phyloP scores from a whole-genome alignment of 495 filamentous ascomycete species.

The Trichoderma reesei region DNA sequence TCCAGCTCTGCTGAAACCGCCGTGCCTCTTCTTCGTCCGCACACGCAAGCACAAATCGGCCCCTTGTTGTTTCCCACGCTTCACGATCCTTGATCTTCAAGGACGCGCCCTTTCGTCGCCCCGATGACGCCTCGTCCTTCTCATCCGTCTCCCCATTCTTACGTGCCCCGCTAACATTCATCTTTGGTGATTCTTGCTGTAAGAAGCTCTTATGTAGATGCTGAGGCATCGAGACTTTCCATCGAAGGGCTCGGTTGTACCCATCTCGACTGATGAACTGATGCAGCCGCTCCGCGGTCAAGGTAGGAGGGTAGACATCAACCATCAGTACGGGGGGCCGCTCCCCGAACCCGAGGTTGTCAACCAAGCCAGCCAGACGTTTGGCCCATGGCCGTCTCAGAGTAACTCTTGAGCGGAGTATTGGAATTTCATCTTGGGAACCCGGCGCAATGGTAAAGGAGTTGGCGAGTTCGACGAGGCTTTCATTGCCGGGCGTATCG shows the following conservation, averaged over 20 bases:
- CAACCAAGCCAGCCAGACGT: slow-evolving; percentile 28
- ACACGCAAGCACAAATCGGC: slow-evolving; percentile 3
- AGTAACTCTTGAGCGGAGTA: slow-evolving; percentile 14
- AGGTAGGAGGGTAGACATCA: not conserved
- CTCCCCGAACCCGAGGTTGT: slow-evolving; percentile 29
- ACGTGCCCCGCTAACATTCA: not conserved
- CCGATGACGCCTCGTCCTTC: not conserved
- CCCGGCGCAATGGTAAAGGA: slow-evolving; percentile 46
- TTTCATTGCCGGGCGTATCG: slow-evolving; percentile 26
- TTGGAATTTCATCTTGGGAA: slow-evolving; percentile 15
- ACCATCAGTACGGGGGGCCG: not conserved
- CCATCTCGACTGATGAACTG: slow-evolving; percentile 33
- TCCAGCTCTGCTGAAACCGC: slow-evolving; percentile 10
- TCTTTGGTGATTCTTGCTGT: not conserved
- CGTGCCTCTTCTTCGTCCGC: not conserved
- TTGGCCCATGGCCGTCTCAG: slow-evolving; percentile 22
- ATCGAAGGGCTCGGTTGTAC: slow-evolving; percentile 21
- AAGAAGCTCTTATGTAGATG: not conserved
- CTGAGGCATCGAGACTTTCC: not conserved
- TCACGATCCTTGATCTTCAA: not conserved
- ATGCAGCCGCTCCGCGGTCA: slow-evolving; percentile 20
- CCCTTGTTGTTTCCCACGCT: not conserved
- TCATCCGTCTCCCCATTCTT: not conserved
- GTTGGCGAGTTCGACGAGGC: slow-evolving; percentile 31
- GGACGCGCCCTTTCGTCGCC: too few species aligned